Conservation (phyloP, 2,329 filamentous ascomycete species). For the Cercospora sp. region DNA sequence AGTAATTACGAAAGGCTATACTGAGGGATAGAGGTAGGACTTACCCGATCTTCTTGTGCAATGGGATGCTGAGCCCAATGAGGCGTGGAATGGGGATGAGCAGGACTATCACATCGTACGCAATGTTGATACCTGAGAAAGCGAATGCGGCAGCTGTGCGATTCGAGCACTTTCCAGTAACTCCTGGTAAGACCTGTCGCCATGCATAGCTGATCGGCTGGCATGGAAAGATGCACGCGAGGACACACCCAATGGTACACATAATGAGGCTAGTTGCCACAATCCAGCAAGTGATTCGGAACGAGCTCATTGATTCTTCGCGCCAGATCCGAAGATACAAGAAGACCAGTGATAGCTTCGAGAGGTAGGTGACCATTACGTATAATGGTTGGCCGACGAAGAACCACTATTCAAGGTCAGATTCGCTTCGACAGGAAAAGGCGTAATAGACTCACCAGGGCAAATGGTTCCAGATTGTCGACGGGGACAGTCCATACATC, state of each 20-base stretch:
- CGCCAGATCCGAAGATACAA: slow-evolving; percentile 18
- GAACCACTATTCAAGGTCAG: slow-evolving; percentile 11
- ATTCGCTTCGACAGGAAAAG: too few relatives aligned
- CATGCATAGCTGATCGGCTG: slow-evolving; percentile 16
- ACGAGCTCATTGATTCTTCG: neutral
- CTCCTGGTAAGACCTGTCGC: slow-evolving; percentile 9
- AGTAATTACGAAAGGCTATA: neutral
- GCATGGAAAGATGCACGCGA: slow-evolving; percentile 18
- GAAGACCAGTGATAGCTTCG: slow-evolving; percentile 20
- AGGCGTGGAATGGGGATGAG: slow-evolving; percentile 13
- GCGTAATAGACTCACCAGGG: neutral
- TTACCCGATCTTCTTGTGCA: slow-evolving; percentile 11
- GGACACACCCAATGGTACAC: slow-evolving; percentile 9
- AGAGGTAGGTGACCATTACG: slow-evolving; percentile 13
- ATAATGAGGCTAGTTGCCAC: slow-evolving; percentile 4
- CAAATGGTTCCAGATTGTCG: neutral
- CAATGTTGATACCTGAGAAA: slow-evolving; percentile 17
- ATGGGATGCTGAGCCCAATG: slow-evolving; percentile 7
- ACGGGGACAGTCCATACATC: slow-evolving; percentile 9
- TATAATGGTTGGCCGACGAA: slow-evolving; percentile 18
- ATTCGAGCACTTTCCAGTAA: slow-evolving; percentile 16
- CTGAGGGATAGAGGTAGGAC: neutral
- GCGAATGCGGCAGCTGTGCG: slow-evolving; percentile 14
- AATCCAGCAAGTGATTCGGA: slow-evolving; percentile 17
- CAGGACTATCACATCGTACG: slow-evolving; percentile 14